Evolutionary conservation across 148 eudicot genomes (phyloP).

Genomic region (Rhododendron ferrugineum): DNA sequence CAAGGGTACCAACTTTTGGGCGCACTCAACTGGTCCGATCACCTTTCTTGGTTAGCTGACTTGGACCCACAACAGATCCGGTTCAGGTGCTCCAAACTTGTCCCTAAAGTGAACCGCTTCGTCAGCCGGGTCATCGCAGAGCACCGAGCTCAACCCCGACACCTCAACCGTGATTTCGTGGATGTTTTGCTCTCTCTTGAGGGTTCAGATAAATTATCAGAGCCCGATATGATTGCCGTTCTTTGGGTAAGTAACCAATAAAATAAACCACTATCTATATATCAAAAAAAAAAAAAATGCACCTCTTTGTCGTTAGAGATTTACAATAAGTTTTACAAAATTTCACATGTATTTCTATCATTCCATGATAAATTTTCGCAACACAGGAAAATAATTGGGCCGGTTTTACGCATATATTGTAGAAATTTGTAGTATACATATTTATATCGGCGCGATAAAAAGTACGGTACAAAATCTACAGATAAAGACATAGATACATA

Average conservation of each 20-base stretch:
- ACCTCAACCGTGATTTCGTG: slow-evolving; percentile 48
- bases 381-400: neutral
- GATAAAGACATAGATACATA: too few species aligned
- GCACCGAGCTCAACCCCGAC: slow-evolving; percentile 30
- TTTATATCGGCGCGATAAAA: neutral
- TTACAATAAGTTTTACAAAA: neutral
- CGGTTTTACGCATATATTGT: neutral
- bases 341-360: neutral
- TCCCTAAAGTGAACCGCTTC: slow-evolving; percentile 63
- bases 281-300: too few species aligned
- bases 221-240: slow-evolving; percentile 64
- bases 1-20: slow-evolving; percentile 81
- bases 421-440: neutral
- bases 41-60: slow-evolving; percentile 47
- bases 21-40: slow-evolving; percentile 60
- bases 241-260: slow-evolving; percentile 55
- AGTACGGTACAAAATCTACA: neutral
- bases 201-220: slow-evolving; percentile 42
- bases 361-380: neutral
- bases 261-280: too few species aligned
- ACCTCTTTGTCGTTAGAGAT: neutral
- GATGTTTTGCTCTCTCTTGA: slow-evolving; percentile 64
- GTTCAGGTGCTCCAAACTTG: slow-evolving; percentile 53
- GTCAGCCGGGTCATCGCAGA: slow-evolving; percentile 48
- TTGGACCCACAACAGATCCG: slow-evolving; percentile 63